Conservation (phyloP, 106 monocot species). For the Narthecium ossifragum region DNA sequence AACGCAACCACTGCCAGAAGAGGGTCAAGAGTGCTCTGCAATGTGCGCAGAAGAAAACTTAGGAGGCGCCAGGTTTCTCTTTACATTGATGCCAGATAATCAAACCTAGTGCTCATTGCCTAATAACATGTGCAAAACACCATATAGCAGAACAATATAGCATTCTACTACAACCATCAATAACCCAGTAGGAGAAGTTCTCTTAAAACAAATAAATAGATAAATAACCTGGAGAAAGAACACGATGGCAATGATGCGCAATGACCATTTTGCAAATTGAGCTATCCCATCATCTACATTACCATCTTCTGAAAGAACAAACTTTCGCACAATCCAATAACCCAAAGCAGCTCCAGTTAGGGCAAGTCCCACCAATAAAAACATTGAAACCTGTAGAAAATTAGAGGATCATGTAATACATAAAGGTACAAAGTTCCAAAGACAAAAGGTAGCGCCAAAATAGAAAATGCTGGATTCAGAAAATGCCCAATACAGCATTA, state of each 20-base stretch:
- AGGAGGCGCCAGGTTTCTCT: too few species aligned
- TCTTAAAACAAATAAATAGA: too few species aligned
- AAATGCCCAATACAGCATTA: too few species aligned
- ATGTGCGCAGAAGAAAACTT: background rate
- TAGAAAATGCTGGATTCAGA: too few species aligned
- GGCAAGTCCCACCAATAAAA: constrained; percentile 50
- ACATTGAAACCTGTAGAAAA: constrained; percentile 66
- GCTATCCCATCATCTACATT: constrained; percentile 67
- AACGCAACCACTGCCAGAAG: constrained; percentile 40
- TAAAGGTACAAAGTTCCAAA: background rate
- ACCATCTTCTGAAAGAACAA: constrained; percentile 79
- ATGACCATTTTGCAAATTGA: constrained; percentile 89
- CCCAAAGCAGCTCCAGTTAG: constrained; percentile 87
- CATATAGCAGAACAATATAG: background rate
- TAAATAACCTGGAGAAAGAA: constrained; percentile 78
- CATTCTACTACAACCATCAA: background rate
- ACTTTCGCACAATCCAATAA: constrained; percentile 89
- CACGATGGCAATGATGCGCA: constrained; percentile 54
- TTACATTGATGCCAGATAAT: too few species aligned
- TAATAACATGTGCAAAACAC: background rate
- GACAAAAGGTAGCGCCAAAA: background rate
- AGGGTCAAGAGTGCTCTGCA: constrained; percentile 73
- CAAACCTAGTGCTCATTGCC: too few species aligned
- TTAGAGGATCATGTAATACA: too few species aligned
- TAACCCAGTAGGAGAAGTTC: constrained; percentile 1